Evolutionary conservation across 2,329 filamentous ascomycete species (phyloP), one percentile per base, ranked within the genome.

Genomic region (Talaromyces piceae): DNA sequence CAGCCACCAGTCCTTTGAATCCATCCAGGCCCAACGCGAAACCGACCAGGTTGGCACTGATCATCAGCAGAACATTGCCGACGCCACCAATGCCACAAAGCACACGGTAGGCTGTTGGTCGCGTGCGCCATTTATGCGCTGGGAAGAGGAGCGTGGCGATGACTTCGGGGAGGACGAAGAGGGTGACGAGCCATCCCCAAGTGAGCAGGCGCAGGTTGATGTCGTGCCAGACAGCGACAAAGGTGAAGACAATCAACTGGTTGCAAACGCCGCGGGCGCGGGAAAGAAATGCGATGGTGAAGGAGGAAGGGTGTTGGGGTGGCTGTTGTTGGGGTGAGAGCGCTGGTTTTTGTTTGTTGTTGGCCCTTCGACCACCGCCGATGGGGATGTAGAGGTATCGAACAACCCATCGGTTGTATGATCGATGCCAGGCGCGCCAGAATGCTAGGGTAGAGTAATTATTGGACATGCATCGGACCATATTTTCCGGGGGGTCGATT

Each of bases 201-300:
- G 95, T 86, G 27, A 98, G 78, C 33, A 98, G 76, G 8, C 86
- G 82, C 26, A 97, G 79, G 70, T 95, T 86, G 63, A 98, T 95
- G 62, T 98, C 93, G 70, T 98, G 93, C 93, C 93, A 98, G 25
- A 98, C 76, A 0, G 93, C 94, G 22, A 98, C 93, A 62, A 98
- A 98, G 0, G 90, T 96, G 66, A 98, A 98, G 27, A 95, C 88
- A 4, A 85, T 72, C 2, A 94, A 74, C 66, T 89, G 93, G 51
- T 91, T 96, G 47, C 82, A 61, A 2, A 91, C 75, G 0, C 83
- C 83, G 37, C 78, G 68, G 13, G 80, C 74, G 41, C 77, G 81
- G 18, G 73, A 68, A 31, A 73, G 69, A 26, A 69, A 57, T 61
- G 73, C 9, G 30, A 44, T 9, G 45, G 9, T 5, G 28, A n/a